A percentile compares a stretch with the other conserved stretches of the same genome.
Conservation (phyloP, 306 rosid species). For the Lotus japonicus region DNA sequence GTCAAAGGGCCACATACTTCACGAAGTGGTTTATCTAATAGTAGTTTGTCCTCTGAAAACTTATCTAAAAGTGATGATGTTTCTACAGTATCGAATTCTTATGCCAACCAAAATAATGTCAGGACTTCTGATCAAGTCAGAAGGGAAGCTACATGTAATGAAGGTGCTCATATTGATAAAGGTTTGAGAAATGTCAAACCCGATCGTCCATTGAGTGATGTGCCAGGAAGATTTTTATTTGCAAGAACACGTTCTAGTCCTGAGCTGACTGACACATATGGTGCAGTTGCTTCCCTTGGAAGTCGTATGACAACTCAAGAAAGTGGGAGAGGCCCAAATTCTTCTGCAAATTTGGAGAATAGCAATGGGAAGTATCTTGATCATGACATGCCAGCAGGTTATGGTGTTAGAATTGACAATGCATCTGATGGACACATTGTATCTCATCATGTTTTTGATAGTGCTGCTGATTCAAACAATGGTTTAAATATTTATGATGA, state of each 20-base stretch:
- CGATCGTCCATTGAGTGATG: conserved; percentile 34
- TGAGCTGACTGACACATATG: conserved; percentile 63
- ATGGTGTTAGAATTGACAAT: conserved; percentile 32
- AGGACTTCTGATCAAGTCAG: conserved; percentile 39
- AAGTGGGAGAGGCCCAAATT: conserved; percentile 37
- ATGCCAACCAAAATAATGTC: conserved; percentile 29
- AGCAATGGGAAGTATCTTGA: conserved; percentile 39
- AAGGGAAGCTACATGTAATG: conserved; percentile 18
- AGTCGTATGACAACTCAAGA: conserved; percentile 37
- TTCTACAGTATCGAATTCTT: conserved; percentile 20
- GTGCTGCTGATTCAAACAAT: conserved; percentile 35
- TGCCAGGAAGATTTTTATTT: conserved; percentile 55
- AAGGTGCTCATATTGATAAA: conserved; percentile 19
- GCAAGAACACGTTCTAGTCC: conserved; percentile 84
- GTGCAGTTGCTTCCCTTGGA: conserved; percentile 51
- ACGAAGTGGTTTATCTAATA: conserved; percentile 27
- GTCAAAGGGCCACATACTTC: conserved; percentile 27
- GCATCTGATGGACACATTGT: conserved; percentile 27
- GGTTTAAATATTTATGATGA: conserved; percentile 22
- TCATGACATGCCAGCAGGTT: conserved; percentile 15
- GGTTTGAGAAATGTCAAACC: conserved; percentile 40
- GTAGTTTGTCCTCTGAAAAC: conserved; percentile 27
- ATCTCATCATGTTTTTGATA: conserved; percentile 34
- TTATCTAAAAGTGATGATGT: conserved; percentile 30
- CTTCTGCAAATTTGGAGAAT: conserved; percentile 38